Conservation (phyloP, 768 basidiomycete species). For the Tricholoma furcatifolium region DNA sequence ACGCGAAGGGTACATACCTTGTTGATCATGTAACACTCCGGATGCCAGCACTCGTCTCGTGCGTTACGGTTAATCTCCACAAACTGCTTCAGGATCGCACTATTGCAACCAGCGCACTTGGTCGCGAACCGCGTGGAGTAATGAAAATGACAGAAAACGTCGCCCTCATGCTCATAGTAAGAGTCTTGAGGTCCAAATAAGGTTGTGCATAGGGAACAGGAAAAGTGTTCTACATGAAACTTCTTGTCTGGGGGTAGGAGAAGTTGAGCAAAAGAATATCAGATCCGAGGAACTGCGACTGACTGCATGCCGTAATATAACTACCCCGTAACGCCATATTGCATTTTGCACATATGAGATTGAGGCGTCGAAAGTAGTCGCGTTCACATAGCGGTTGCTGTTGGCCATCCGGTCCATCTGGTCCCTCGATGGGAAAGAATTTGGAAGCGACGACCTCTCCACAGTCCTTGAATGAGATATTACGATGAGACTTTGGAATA, state of each 20-base stretch:
- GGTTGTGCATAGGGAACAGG: conserved; percentile 94
- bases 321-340: conserved; percentile 91
- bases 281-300: conserved; percentile 21
- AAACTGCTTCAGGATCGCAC: conserved; percentile 97
- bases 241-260: conserved; percentile 73
- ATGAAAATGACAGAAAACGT: conserved; percentile 98
- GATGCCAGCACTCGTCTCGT: conserved; percentile 99
- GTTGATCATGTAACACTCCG: conserved; percentile 99
- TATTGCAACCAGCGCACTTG: conserved; percentile 96
- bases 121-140: conserved; percentile 98
- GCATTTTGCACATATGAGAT: conserved; percentile 96
- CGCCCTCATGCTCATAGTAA: conserved; percentile 98
- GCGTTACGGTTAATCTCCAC: conserved; percentile 99
- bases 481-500: neutral
- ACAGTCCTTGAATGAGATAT: conserved; percentile 68
- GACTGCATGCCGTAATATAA: conserved; percentile 99
- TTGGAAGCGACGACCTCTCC: conserved; percentile 95
- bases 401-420: conserved; percentile 81
- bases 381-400: conserved; percentile 97
- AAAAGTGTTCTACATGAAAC: conserved; percentile 99
- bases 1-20: conserved; percentile 59
- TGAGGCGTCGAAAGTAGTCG: conserved; percentile 95
- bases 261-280: conserved; percentile 11
- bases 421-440: conserved; percentile 97
- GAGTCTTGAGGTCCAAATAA: conserved; percentile 98